Evolutionary conservation across 1,284 basidiomycete species (phyloP).

Genomic region (Ceratobasidium sp.): DNA sequence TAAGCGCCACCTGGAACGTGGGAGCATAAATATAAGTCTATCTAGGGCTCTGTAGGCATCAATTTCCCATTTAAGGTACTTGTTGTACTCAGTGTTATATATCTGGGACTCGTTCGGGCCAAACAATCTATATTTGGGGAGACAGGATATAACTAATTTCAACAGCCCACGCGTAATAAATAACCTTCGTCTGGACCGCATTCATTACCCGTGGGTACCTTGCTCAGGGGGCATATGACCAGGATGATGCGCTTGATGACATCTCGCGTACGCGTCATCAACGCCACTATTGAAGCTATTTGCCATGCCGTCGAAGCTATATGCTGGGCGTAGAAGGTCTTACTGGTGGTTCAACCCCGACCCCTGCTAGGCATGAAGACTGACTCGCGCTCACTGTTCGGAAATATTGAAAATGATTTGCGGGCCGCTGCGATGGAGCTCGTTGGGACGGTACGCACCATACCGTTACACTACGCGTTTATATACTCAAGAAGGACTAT

Average conservation of each 20-base stretch:
- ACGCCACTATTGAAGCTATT: neutral
- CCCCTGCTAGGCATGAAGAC: slow-evolving; percentile 14
- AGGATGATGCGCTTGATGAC: neutral
- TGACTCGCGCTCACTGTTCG: slow-evolving; percentile 27
- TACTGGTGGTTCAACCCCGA: neutral
- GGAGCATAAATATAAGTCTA: too few species aligned
- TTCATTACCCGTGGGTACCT: neutral
- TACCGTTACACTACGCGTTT: neutral
- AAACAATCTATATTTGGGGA: too few species aligned
- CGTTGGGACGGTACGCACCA: neutral
- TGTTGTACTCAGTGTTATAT: too few species aligned
- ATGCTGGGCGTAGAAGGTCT: neutral
- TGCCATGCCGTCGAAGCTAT: neutral
- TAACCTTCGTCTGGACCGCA: too few species aligned
- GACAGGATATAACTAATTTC: too few species aligned
- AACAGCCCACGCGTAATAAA: too few species aligned
- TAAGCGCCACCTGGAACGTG: too few species aligned
- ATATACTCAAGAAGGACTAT: neutral
- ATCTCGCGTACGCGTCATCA: neutral
- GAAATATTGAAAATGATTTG: slow-evolving; percentile 27
- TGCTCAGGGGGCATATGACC: neutral
- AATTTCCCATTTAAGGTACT: too few species aligned
- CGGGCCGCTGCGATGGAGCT: slow-evolving; percentile 47
- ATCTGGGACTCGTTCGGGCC: too few species aligned
- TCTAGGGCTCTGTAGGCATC: too few species aligned